Conservation (phyloP, 805 yeast genomes). For the Starmerella roubikii region DNA sequence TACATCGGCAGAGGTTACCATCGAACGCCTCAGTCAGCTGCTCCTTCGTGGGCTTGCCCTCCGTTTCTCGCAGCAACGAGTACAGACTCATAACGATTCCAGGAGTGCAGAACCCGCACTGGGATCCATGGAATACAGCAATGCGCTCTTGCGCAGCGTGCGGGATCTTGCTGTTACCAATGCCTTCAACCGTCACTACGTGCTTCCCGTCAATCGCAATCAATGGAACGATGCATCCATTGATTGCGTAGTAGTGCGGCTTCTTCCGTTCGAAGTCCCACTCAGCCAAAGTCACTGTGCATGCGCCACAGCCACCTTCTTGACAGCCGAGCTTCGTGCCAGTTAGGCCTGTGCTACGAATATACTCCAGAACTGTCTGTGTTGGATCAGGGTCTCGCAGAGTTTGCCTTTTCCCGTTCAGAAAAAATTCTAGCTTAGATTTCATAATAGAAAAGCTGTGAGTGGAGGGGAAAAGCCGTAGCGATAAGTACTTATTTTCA, state of each 20-base stretch:
- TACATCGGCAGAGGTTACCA: conserved; percentile 37
- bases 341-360: conserved; percentile 28
- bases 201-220: conserved; percentile 36
- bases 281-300: conserved; percentile 33
- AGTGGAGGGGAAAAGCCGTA: no score
- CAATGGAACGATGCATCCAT: conserved; percentile 37
- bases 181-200: conserved; percentile 37
- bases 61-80: conserved; percentile 30
- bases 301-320: conserved; percentile 41
- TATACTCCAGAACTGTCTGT: conserved; percentile 33
- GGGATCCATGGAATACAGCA: conserved; percentile 37
- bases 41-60: conserved; percentile 29
- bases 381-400: conserved; percentile 33
- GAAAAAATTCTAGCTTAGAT: conserved; percentile 24
- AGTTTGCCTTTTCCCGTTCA: conserved; percentile 30
- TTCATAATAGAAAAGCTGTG: no score
- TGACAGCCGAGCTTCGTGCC: conserved; percentile 39
- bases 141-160: conserved; percentile 40
- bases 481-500: not conserved
- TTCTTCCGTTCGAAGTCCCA: conserved; percentile 23
- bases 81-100: conserved; percentile 39
- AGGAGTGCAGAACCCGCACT: conserved; percentile 40
- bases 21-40: conserved; percentile 35
- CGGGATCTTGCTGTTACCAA: conserved; percentile 30
- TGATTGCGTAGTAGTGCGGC: conserved; percentile 30